Conservation (phyloP, 768 basidiomycete genomes). For the Termitomyces sp. region DNA sequence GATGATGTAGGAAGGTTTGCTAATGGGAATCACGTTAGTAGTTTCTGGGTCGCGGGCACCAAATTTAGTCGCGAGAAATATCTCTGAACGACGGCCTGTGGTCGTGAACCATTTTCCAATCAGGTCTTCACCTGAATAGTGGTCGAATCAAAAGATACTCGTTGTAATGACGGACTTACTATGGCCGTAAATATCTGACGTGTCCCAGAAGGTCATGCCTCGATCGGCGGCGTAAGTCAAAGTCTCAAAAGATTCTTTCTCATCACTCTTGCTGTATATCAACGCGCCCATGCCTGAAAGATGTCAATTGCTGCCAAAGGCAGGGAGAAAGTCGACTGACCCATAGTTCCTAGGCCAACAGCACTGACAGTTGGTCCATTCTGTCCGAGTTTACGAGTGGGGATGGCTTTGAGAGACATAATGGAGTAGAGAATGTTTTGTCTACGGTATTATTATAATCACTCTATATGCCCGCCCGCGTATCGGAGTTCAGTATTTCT, state of each 20-base stretch:
- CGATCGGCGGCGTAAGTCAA: constrained; percentile 18
- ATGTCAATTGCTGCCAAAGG: neutral
- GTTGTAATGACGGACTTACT: constrained; percentile 21
- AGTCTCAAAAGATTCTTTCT: constrained; percentile 12
- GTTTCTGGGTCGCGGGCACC: neutral
- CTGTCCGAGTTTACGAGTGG: constrained; percentile 16
- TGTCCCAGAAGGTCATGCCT: constrained; percentile 39
- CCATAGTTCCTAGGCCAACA: constrained; percentile 21
- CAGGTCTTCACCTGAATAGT: constrained; percentile 5
- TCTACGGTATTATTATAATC: too few species aligned
- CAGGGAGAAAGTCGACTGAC: constrained; percentile 7
- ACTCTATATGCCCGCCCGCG: too few species aligned
- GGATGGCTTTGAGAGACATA: too few species aligned
- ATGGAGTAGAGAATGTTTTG: too few species aligned
- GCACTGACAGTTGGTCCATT: constrained; percentile 20
- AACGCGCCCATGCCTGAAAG: neutral
- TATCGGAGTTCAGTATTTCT: too few species aligned
- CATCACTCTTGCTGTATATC: constrained; percentile 16
- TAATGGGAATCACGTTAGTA: neutral
- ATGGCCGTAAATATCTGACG: constrained; percentile 39
- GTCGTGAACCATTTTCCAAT: constrained; percentile 33
- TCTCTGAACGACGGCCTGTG: constrained; percentile 44
- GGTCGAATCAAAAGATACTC: neutral
- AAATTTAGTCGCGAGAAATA: constrained; percentile 29
- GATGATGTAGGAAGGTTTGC: constrained; percentile 9